These are phyloP conservation scores for Clitopilus hobsonii DNA, from an alignment of 768 basidiomycete species.

Conservation along the genomic window DNA sequence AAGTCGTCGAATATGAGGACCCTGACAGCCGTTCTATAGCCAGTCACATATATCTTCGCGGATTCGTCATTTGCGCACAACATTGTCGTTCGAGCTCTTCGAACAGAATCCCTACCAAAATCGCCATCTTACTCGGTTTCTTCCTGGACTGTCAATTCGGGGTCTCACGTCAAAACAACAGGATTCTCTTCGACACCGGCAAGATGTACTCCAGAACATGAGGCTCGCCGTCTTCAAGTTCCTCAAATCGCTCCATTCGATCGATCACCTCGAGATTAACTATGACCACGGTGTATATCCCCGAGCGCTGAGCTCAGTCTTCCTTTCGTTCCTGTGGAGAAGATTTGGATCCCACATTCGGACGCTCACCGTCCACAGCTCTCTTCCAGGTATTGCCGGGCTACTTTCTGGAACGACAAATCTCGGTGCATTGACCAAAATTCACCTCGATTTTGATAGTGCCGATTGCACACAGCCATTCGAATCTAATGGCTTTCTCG, in stretches of 20 bases:
- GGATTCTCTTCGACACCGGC: background rate
- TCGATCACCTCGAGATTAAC: background rate
- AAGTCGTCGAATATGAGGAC: background rate
- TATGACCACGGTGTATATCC: background rate
- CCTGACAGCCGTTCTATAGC: background rate
- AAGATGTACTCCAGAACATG: background rate
- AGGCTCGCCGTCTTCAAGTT: background rate
- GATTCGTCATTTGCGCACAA: conserved; percentile 6
- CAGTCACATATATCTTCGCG: conserved; percentile 8
- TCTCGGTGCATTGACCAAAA: background rate
- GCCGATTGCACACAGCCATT: background rate
- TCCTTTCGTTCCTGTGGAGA: background rate
- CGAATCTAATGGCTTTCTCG: background rate
- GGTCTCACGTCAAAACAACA: background rate
- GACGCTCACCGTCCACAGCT: background rate
- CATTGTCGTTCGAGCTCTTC: background rate
- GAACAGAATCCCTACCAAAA: background rate
- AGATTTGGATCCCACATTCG: background rate
- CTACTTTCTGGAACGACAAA: background rate
- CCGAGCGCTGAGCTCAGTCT: background rate
- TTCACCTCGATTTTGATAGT: background rate
- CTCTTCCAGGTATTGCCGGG: background rate
- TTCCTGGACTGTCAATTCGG: background rate
- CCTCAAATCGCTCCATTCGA: background rate
- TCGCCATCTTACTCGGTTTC: background rate